Percentiles rank a stretch among this genome's conserved stretches.
These are phyloP conservation scores for Botryotinia globosa DNA, from an alignment of 2,329 filamentous ascomycete genomes.

Conservation along the genomic window DNA sequence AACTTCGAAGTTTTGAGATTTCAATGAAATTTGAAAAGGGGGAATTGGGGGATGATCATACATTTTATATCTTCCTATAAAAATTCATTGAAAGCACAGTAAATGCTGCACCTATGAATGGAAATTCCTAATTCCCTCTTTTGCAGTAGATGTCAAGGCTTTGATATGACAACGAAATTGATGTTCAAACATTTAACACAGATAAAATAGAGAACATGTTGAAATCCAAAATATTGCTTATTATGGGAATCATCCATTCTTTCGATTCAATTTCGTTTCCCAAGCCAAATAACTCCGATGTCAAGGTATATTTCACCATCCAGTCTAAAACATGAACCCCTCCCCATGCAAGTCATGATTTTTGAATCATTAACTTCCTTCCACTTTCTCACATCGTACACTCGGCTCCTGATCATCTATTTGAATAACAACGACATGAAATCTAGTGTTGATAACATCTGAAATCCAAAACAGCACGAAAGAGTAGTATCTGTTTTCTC, in stretches of 20 bases:
- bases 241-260: neutral
- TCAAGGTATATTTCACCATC: no score
- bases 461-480: neutral
- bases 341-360: neutral
- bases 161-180: no score
- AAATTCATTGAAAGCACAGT: neutral
- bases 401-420: neutral
- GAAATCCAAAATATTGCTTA: neutral
- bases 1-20: neutral
- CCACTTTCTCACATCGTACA: neutral
- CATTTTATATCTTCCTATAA: neutral
- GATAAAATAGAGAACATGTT: neutral
- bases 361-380: neutral
- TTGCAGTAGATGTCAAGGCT: neutral
- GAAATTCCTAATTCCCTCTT: neutral
- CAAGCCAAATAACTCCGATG: neutral
- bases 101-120: neutral
- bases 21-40: neutral
- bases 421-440: neutral
- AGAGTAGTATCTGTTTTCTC: no score
- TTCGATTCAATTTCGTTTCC: no score
- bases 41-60: fast-evolving
- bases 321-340: neutral
- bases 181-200: neutral
- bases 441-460: neutral